Evolutionary conservation across 2,329 filamentous ascomycete genomes (phyloP).

Genomic region (Aspergillus jensenii): DNA sequence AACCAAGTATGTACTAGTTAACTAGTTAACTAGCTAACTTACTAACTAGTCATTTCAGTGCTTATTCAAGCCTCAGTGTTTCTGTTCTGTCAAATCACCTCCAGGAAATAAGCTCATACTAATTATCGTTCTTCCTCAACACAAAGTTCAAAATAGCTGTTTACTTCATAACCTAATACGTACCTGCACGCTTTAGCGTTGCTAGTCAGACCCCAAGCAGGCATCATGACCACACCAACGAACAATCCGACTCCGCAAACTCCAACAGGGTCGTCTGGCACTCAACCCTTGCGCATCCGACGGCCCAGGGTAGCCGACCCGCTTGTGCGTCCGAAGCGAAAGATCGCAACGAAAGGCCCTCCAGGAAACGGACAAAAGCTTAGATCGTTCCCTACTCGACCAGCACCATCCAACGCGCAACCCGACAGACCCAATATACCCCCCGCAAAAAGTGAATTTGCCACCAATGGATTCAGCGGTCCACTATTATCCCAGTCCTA

Average conservation of each 20-base stretch:
- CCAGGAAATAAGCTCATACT: neutral
- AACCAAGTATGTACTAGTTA: no score
- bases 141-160: neutral
- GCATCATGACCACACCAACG: conserved; percentile 33
- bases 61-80: neutral
- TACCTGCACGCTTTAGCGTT: neutral
- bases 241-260: conserved; percentile 49
- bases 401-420: conserved; percentile 18
- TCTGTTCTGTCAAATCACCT: neutral
- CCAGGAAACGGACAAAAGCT: conserved; percentile 25
- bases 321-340: conserved; percentile 62
- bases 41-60: no score
- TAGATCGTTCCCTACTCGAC: conserved; percentile 27
- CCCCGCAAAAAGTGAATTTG: conserved; percentile 29
- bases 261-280: conserved; percentile 49
- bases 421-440: conserved; percentile 21
- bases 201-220: neutral
- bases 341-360: conserved; percentile 26
- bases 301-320: conserved; percentile 60
- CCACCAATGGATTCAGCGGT: conserved; percentile 45
- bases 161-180: neutral
- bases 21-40: no score
- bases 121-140: neutral
- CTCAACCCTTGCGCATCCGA: conserved; percentile 44
- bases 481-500: conserved; percentile 41